Evolutionary conservation across 805 yeast species (phyloP).

Genomic region (Yamadazyma insecticola): DNA sequence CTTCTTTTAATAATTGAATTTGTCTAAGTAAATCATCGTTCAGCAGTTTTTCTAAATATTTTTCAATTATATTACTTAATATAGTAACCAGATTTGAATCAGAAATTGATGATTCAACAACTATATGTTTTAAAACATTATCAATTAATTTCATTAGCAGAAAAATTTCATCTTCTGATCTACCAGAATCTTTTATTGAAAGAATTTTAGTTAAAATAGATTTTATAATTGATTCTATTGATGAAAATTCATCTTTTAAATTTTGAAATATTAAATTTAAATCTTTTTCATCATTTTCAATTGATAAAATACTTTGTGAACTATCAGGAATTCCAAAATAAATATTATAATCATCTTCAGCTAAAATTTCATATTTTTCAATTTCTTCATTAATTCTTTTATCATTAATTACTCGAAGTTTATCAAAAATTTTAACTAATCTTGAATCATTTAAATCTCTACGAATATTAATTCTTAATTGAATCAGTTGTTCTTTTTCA

Average conservation of each 20-base stretch:
- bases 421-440: constrained; percentile 30
- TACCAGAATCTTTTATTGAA: constrained; percentile 19
- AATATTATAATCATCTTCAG: constrained; percentile 34
- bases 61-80: constrained; percentile 24
- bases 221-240: constrained; percentile 12
- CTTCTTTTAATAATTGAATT: constrained; percentile 11
- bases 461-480: constrained; percentile 26
- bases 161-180: constrained; percentile 18
- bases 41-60: constrained; percentile 31
- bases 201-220: constrained; percentile 21
- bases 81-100: neutral
- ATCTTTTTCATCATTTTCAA: constrained; percentile 8
- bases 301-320: constrained; percentile 5
- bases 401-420: constrained; percentile 26
- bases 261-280: constrained; percentile 8
- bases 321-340: constrained; percentile 8
- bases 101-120: constrained; percentile 8
- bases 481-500: constrained; percentile 20
- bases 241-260: constrained; percentile 8
- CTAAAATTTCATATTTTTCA: constrained; percentile 32
- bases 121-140: neutral
- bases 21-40: constrained; percentile 18
- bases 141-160: constrained; percentile 18
- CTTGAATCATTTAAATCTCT: constrained; percentile 35
- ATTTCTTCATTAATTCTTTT: constrained; percentile 31